phyloP scores from a whole-genome alignment of 2,329 filamentous ascomycete genomes.

The Aspergillus puulaauensis region DNA sequence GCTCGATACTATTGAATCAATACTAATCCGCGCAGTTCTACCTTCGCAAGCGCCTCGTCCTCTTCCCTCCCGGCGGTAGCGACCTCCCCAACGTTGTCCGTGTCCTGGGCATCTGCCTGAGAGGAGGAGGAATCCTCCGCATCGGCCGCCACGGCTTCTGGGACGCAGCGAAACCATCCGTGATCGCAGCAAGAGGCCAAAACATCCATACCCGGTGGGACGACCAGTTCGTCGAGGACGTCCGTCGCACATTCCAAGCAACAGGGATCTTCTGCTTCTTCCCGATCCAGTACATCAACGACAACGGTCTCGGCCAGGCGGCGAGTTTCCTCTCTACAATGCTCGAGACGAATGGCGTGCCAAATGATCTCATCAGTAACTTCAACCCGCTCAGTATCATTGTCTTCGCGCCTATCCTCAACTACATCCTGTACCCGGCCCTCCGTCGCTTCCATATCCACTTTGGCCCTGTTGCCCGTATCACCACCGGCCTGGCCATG shows the following conservation, averaged over 20 bases:
- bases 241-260: slow-evolving; percentile 30
- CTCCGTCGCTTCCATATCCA: slow-evolving; percentile 44
- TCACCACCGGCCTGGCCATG: slow-evolving; percentile 53
- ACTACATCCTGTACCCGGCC: slow-evolving; percentile 49
- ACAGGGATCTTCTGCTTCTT: slow-evolving; percentile 40
- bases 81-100: slow-evolving; percentile 6
- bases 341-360: slow-evolving; percentile 50
- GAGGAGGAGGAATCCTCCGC: slow-evolving; percentile 26
- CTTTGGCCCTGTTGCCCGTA: slow-evolving; percentile 51
- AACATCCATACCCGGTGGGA: slow-evolving; percentile 33
- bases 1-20: background rate
- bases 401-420: slow-evolving; percentile 47
- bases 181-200: slow-evolving; percentile 21
- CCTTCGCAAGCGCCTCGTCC: slow-evolving; percentile 2
- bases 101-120: slow-evolving; percentile 4
- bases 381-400: slow-evolving; percentile 55
- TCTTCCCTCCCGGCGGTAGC: background rate
- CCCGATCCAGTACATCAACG: slow-evolving; percentile 40
- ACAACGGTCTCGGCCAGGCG: slow-evolving; percentile 52
- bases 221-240: slow-evolving; percentile 38
- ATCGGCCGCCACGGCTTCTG: slow-evolving; percentile 35
- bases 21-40: background rate
- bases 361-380: slow-evolving; percentile 52
- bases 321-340: slow-evolving; percentile 51
- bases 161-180: slow-evolving; percentile 35